Base-by-base conservation (phyloP, 805 yeast species). In the Lipomyces yamanashiensis region DNA sequence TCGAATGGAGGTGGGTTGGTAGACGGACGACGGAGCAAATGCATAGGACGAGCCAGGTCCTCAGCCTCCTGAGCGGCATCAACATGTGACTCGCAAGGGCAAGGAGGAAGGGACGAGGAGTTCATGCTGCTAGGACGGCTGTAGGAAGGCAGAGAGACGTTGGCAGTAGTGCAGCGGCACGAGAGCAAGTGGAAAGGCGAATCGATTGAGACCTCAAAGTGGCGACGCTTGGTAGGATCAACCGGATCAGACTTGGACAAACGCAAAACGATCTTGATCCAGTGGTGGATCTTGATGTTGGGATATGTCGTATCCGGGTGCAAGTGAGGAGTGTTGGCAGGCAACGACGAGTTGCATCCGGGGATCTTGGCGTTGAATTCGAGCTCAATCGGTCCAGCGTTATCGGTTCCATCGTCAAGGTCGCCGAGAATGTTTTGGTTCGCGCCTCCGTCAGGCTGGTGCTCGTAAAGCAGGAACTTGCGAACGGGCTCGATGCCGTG, bases 201-300 rank as follows among this genome's bases (percentile, higher is more conserved):
- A 75, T 95, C 99, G 61, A 95, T 93, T 63, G 91, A 87, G 51
- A 95, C 89, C 77, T 95, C 99, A 74, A 89, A 95, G 73, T 92
- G 98, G 74, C 92, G 95, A 52, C 96, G 80, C 73, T 90, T 90
- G 33, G 70, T 66, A 28, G 76, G 73, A 58, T 71, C 68, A 13
- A 68, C 82, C 53, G 83, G 81, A 50, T 88, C 86, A n/a, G 81
- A 73, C 68, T 83, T 84, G 5, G 96, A 89, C 45, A 95, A 79
- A 57, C 98, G 79, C 58, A 95, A 77, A 67, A 96, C 88, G 15
- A 95, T 83, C 76, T 95, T 95, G 71, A 95, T 86, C 98, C 99
- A 95, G 77, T 95, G 99, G 71, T 90, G 93, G 7, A 95, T 83
- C 76, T 91, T 92, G 66, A 95, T 91, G 70, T 86, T 86, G 28